Conservation (phyloP, 768 basidiomycete genomes). For the Lactarius deliciosus region DNA sequence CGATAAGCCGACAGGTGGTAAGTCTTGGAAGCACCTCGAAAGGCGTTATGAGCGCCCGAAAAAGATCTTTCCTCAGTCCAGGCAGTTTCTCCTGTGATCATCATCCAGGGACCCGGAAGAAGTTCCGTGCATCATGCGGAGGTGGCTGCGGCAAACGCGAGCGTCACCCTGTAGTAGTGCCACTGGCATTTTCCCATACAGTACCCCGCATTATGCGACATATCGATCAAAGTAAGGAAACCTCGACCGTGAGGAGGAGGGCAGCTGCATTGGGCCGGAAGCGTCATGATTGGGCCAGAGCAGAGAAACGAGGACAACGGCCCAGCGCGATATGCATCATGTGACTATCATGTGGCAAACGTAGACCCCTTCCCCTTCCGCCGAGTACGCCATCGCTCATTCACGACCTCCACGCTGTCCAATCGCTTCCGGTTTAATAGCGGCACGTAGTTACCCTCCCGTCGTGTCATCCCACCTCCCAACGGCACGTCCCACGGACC, state of each 20-base stretch:
- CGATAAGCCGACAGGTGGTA: background rate
- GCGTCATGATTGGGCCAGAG: no score
- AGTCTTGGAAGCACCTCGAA: background rate
- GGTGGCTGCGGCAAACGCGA: background rate
- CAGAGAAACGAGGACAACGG: no score
- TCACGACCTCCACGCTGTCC: slow-evolving; percentile 69
- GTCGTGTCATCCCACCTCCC: slow-evolving; percentile 68
- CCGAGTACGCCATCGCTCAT: slow-evolving; percentile 68
- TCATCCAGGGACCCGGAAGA: background rate
- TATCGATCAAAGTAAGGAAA: background rate
- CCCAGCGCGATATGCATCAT: background rate
- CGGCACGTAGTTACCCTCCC: slow-evolving; percentile 62
- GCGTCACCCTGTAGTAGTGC: background rate
- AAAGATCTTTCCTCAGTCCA: background rate
- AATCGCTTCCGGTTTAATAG: slow-evolving; percentile 65
- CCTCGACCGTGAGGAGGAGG: background rate
- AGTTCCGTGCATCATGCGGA: background rate
- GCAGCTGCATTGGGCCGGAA: background rate
- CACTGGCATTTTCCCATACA: background rate
- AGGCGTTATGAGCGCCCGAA: background rate
- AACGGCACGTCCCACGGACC: slow-evolving; percentile 54
- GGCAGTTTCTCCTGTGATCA: background rate
- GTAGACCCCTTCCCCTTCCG: slow-evolving; percentile 48
- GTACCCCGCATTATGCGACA: background rate
- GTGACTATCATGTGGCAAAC: background rate